phyloP scores from a whole-genome alignment of 768 basidiomycete species.

The Panaeolus cyanescens region DNA sequence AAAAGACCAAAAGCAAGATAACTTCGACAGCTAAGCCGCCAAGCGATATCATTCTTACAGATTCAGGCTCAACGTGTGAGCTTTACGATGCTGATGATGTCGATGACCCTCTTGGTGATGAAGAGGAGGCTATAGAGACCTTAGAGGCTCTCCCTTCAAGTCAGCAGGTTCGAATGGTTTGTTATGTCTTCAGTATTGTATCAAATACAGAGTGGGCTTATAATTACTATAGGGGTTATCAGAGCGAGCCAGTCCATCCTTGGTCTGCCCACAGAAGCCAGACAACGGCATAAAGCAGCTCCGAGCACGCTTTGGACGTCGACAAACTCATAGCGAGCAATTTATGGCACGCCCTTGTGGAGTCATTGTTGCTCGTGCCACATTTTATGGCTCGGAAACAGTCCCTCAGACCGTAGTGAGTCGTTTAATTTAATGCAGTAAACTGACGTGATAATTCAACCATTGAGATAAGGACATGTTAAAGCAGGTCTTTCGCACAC shows the following conservation, averaged over 20 bases:
- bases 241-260: slow-evolving; percentile 8
- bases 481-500: slow-evolving; percentile 10
- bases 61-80: no score
- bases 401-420: slow-evolving; percentile 4
- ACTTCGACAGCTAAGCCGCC: neutral
- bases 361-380: slow-evolving; percentile 5
- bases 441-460: no score
- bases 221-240: no score
- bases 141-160: no score
- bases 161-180: no score
- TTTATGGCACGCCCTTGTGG: slow-evolving; percentile 6
- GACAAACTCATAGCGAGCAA: slow-evolving; percentile 9
- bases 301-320: neutral
- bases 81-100: no score
- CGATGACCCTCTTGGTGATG: no score
- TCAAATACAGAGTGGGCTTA: no score
- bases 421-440: neutral
- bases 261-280: neutral
- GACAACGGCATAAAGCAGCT: neutral
- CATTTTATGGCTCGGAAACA: slow-evolving; percentile 5
- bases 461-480: slow-evolving; percentile 5
- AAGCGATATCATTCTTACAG: neutral
- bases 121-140: neutral
- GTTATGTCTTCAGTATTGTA: no score
- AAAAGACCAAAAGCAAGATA: neutral